phyloP scores from a whole-genome alignment of 371 early-diverging fungal species.

The Phascolomyces articulosus region DNA sequence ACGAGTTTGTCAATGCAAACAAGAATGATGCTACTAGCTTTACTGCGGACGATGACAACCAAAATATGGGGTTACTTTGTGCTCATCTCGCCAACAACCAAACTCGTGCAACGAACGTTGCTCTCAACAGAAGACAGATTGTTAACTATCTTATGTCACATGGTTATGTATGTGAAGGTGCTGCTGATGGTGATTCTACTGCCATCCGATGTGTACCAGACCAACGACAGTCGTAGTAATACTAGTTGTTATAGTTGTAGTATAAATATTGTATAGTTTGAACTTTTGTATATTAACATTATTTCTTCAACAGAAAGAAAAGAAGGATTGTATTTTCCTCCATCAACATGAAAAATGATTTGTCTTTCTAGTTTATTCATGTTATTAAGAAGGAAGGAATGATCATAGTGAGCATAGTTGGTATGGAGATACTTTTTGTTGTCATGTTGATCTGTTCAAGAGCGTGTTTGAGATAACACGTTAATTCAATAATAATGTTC shows the following conservation, averaged over 20 bases:
- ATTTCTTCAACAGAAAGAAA: no score
- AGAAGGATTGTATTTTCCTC: no score
- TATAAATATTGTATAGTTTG: no score
- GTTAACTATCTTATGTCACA: constrained; percentile 20
- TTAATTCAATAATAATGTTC: no score
- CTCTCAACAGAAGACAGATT: constrained; percentile 15
- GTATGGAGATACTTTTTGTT: no score
- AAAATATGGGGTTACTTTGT: constrained; percentile 23
- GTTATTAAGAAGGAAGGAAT: no score
- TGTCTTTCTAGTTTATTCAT: no score
- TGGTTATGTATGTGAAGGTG: constrained; percentile 19
- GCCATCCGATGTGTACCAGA: constrained; percentile 12
- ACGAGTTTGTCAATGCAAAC: constrained; percentile 13
- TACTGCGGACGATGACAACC: constrained; percentile 26
- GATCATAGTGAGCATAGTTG: no score
- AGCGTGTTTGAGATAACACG: no score
- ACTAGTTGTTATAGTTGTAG: neutral
- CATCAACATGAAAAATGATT: no score
- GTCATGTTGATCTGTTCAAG: no score
- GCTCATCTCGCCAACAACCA: constrained; percentile 13
- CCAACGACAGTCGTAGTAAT: neutral
- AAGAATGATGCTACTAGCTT: constrained; percentile 13
- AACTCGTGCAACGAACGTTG: constrained; percentile 17
- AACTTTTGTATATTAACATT: no score
- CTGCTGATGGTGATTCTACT: constrained; percentile 9